Percentiles rank a stretch among this genome's conserved stretches.
Conservation (phyloP, 805 yeast species). For the Yarrowia sp. region DNA sequence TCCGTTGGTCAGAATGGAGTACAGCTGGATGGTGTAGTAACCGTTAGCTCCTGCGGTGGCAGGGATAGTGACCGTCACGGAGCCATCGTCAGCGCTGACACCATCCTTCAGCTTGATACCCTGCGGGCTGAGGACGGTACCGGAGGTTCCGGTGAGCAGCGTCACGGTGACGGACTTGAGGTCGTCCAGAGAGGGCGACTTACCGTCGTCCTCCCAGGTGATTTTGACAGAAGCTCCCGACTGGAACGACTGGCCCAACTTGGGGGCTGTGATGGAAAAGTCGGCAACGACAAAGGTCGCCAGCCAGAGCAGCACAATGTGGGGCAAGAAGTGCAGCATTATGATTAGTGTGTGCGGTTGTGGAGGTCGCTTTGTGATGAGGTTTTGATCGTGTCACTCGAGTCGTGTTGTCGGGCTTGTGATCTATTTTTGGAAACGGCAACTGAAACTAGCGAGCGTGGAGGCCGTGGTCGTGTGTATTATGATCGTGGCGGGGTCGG, state of each 20-base stretch:
- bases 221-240: conserved; percentile 43
- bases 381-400: not conserved
- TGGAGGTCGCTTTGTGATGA: not conserved
- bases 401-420: not conserved
- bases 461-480: not conserved
- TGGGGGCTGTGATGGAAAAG: conserved; percentile 48
- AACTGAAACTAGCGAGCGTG: conserved; percentile 2
- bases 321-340: conserved; percentile 27
- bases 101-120: conserved; percentile 14
- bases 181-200: conserved; percentile 47
- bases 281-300: conserved; percentile 45
- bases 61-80: conserved; percentile 16
- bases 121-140: not conserved
- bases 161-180: conserved; percentile 50
- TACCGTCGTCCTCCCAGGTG: conserved; percentile 58
- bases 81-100: not conserved
- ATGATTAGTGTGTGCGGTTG: not conserved
- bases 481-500: not conserved
- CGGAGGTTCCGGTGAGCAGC: conserved; percentile 62
- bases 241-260: conserved; percentile 42
- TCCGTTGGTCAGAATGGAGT: conserved; percentile 45
- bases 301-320: conserved; percentile 26
- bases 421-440: conserved; percentile 12
- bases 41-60: conserved; percentile 59
- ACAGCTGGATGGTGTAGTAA: conserved; percentile 67